phyloP scores from a whole-genome alignment of 2,329 filamentous ascomycete species.

The Aureobasidium sp. region DNA sequence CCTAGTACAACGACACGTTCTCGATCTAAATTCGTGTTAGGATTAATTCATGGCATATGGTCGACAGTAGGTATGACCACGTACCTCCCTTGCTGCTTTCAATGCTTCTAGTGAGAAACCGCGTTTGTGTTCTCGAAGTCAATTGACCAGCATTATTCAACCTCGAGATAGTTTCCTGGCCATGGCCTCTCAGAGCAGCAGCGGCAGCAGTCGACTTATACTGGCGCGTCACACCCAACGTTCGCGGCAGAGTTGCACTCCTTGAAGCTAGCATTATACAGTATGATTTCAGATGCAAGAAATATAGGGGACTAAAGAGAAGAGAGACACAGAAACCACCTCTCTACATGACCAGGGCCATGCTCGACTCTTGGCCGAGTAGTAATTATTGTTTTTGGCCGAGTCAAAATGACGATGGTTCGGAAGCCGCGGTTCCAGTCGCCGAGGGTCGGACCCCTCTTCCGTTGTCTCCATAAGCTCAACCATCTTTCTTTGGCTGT shows the following conservation, averaged over 20 bases:
- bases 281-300: background rate
- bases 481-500: background rate
- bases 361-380: background rate
- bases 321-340: background rate
- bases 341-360: background rate
- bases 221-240: background rate
- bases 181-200: background rate
- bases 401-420: background rate
- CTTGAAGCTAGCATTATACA: background rate
- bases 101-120: background rate
- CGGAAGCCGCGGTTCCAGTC: background rate
- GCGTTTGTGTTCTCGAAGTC: background rate
- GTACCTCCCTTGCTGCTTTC: background rate
- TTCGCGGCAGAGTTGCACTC: background rate
- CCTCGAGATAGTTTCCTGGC: background rate
- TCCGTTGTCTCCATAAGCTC: background rate
- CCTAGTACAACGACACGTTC: slow-evolving; percentile 65
- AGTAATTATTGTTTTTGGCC: background rate
- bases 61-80: background rate
- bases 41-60: too few relatives aligned
- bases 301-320: too few relatives aligned
- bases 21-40: slow-evolving; percentile 23
- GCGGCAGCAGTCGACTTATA: background rate
- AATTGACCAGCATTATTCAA: background rate
- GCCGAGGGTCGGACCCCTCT: background rate